Percentiles rank a stretch among this genome's conserved stretches.
phyloP scores from a whole-genome alignment of 1,284 basidiomycete species.

The Coniferiporia sulphurascens region DNA sequence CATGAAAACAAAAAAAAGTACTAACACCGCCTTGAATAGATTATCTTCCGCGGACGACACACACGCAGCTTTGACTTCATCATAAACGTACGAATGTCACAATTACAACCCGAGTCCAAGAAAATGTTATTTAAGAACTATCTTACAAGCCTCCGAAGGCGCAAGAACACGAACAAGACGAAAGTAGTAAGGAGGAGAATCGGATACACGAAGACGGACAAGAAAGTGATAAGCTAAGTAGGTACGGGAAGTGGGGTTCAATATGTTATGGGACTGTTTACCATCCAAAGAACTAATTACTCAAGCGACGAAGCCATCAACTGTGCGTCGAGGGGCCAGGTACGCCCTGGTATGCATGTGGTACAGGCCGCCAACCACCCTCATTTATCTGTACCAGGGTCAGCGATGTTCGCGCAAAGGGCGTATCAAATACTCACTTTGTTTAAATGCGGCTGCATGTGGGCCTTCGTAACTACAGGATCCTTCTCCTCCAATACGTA shows the following conservation, averaged over 20 bases:
- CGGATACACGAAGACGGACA: background rate
- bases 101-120: too few relatives aligned
- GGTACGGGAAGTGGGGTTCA: background rate
- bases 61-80: too few relatives aligned
- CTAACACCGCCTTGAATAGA: too few relatives aligned
- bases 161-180: background rate
- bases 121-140: background rate
- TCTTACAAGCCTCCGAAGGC: background rate
- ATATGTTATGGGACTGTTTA: background rate
- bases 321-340: background rate
- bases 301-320: background rate
- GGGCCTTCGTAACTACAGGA: slow-evolving; percentile 29
- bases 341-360: background rate
- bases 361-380: background rate
- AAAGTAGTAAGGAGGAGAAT: background rate
- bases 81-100: too few relatives aligned
- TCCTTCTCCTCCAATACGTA: slow-evolving; percentile 67
- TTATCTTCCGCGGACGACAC: too few relatives aligned
- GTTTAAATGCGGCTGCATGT: slow-evolving; percentile 37
- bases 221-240: background rate
- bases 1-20: too few relatives aligned
- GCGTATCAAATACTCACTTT: slow-evolving; percentile 25
- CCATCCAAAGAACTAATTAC: background rate
- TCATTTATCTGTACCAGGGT: background rate
- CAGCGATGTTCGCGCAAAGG: background rate